Conservation (phyloP, 768 basidiomycete genomes). For the Solioccasus polychromus region DNA sequence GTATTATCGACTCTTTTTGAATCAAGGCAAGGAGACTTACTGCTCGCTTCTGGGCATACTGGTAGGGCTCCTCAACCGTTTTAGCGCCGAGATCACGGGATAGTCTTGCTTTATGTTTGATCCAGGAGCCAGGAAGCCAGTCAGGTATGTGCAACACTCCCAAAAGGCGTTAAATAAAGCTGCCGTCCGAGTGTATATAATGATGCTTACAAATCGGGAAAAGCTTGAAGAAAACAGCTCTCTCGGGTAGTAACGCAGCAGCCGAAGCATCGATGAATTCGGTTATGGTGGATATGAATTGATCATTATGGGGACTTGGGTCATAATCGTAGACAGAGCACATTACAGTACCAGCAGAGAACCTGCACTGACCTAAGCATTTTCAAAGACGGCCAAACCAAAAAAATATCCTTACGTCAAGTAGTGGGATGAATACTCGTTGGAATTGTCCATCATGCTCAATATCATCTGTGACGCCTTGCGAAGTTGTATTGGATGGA, state of each 20-base stretch:
- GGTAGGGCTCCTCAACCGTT: slow-evolving; percentile 21
- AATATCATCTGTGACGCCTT: slow-evolving; percentile 8
- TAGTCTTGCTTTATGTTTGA: slow-evolving; percentile 32
- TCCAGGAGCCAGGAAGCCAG: slow-evolving; percentile 40
- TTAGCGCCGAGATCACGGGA: background rate
- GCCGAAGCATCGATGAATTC: background rate
- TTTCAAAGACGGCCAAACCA: no score
- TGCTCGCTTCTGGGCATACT: slow-evolving; percentile 26
- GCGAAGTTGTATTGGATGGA: slow-evolving; percentile 16
- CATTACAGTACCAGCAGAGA: no score
- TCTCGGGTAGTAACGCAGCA: slow-evolving; percentile 1
- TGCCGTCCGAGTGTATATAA: background rate
- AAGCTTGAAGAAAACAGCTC: background rate
- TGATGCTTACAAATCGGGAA: slow-evolving; percentile 16
- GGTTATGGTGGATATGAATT: slow-evolving; percentile 4
- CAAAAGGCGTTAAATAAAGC: background rate
- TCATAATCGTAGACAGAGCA: slow-evolving; percentile 21
- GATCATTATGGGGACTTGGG: slow-evolving; percentile 5
- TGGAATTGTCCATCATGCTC: slow-evolving; percentile 10
- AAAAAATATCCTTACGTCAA: slow-evolving; percentile 9
- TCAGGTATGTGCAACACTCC: slow-evolving; percentile 16
- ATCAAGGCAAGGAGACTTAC: no score
- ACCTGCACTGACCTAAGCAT: no score
- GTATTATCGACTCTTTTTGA: background rate
- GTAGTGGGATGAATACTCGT: background rate